phyloP scores from a whole-genome alignment of 805 yeast genomes.

The Zygoascus biomembranicola region DNA sequence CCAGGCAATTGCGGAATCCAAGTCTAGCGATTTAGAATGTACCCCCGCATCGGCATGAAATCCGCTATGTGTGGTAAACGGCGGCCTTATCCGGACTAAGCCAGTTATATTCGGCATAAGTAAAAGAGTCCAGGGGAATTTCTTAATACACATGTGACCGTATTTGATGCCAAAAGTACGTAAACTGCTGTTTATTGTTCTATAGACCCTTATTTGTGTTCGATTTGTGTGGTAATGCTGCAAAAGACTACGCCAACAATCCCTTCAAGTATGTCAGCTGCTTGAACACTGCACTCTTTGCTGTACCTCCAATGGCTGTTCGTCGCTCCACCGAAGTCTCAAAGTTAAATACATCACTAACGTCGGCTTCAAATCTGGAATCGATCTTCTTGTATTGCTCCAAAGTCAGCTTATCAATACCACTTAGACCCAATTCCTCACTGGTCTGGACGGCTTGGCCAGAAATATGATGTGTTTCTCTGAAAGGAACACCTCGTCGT shows the following conservation, averaged over 20 bases:
- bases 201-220: too few relatives aligned
- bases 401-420: slow-evolving; percentile 76
- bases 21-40: too few relatives aligned
- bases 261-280: slow-evolving; percentile 40
- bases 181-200: too few relatives aligned
- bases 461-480: slow-evolving; percentile 98
- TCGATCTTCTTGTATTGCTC: slow-evolving; percentile 79
- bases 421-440: slow-evolving; percentile 66
- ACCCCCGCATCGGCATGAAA: too few relatives aligned
- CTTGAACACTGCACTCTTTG: slow-evolving; percentile 74
- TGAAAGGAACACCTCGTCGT: slow-evolving; percentile 96
- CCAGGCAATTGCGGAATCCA: too few relatives aligned
- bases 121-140: too few relatives aligned
- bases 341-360: slow-evolving; percentile 77
- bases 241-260: neutral
- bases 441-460: slow-evolving; percentile 95
- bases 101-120: too few relatives aligned
- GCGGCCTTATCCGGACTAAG: too few relatives aligned
- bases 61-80: too few relatives aligned
- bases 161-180: too few relatives aligned
- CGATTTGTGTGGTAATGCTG: too few relatives aligned
- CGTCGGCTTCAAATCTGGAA: slow-evolving; percentile 70
- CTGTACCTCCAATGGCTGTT: slow-evolving; percentile 95
- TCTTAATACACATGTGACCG: too few relatives aligned
- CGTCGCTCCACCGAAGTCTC: slow-evolving; percentile 95